A percentile compares a stretch with the other conserved stretches of the same genome.
Evolutionary conservation across 495 filamentous ascomycete genomes (phyloP).

Genomic region (Parathielavia appendiculata): DNA sequence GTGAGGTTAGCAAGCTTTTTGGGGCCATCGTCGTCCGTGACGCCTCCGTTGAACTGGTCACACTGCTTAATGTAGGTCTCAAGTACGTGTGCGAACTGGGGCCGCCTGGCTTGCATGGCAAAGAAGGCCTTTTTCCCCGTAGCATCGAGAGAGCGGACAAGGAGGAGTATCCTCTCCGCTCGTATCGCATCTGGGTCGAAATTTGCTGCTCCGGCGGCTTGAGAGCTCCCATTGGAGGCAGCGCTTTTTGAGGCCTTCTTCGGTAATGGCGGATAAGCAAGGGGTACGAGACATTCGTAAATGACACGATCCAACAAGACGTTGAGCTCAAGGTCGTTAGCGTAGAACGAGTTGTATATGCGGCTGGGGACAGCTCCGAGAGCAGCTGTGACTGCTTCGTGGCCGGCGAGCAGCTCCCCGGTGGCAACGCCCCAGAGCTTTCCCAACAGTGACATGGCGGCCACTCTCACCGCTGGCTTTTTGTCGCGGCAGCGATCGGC

Average conservation of each 20-base stretch:
- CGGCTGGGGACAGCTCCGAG: constrained; percentile 76
- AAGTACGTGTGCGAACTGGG: constrained; percentile 62
- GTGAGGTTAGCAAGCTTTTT: constrained; percentile 63
- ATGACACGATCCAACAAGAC: constrained; percentile 77
- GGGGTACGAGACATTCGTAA: constrained; percentile 77
- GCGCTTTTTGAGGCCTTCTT: constrained; percentile 49
- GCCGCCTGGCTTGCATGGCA: constrained; percentile 71
- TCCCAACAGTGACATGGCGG: constrained; percentile 76
- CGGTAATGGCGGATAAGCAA: constrained; percentile 74
- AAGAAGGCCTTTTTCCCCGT: constrained; percentile 84
- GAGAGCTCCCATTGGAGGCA: constrained; percentile 52
- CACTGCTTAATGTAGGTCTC: constrained; percentile 70
- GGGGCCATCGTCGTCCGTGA: constrained; percentile 66
- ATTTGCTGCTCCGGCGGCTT: constrained; percentile 40
- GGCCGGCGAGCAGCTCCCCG: constrained; percentile 77
- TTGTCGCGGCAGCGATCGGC: constrained; percentile 86
- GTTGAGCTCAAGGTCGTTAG: constrained; percentile 84
- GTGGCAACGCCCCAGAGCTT: constrained; percentile 88
- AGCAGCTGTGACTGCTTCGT: constrained; percentile 65
- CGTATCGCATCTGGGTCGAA: constrained; percentile 77
- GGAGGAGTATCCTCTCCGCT: constrained; percentile 74
- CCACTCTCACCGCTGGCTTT: constrained; percentile 72
- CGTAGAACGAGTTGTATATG: constrained; percentile 83
- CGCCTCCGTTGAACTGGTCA: constrained; percentile 82
- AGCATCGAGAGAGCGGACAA: constrained; percentile 71